phyloP scores from a whole-genome alignment of 768 basidiomycete species.

The Mycena latifolia region DNA sequence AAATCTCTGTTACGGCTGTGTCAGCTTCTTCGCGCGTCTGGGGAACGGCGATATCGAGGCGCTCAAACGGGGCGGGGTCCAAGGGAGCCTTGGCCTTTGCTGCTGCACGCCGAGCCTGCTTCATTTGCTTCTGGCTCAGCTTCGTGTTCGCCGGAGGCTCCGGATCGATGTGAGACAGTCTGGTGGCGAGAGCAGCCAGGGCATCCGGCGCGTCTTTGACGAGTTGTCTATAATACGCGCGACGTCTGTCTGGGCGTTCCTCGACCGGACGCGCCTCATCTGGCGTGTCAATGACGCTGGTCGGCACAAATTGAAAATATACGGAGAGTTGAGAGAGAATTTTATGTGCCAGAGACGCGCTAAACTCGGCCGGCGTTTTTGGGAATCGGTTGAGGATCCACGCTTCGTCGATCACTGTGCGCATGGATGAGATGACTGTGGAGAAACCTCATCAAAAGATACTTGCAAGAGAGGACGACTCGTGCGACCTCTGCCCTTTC shows the following conservation, averaged over 20 bases:
- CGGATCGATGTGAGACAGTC: constrained; percentile 23
- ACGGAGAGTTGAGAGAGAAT: constrained; percentile 44
- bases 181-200: constrained; percentile 12
- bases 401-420: constrained; percentile 30
- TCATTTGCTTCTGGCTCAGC: constrained; percentile 45
- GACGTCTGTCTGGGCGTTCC: constrained; percentile 24
- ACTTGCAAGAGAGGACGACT: constrained; percentile 28
- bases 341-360: constrained; percentile 34
- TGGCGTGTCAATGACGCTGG: constrained; percentile 13
- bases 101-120: constrained; percentile 28
- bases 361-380: constrained; percentile 35
- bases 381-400: constrained; percentile 52
- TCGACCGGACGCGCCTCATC: constrained; percentile 29
- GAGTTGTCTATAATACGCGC: constrained; percentile 18
- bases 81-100: constrained; percentile 31
- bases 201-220: constrained; percentile 32
- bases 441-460: background rate
- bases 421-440: constrained; percentile 1
- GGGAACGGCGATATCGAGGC: constrained; percentile 45
- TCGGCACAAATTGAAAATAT: constrained; percentile 33
- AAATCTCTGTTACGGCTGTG: constrained; percentile 32
- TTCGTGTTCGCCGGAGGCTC: constrained; percentile 13
- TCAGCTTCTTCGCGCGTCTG: constrained; percentile 35
- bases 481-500: constrained; percentile 26
- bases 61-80: constrained; percentile 45